Conservation (phyloP, 2,329 filamentous ascomycete genomes). For the Myriosclerotinia curreyana region DNA sequence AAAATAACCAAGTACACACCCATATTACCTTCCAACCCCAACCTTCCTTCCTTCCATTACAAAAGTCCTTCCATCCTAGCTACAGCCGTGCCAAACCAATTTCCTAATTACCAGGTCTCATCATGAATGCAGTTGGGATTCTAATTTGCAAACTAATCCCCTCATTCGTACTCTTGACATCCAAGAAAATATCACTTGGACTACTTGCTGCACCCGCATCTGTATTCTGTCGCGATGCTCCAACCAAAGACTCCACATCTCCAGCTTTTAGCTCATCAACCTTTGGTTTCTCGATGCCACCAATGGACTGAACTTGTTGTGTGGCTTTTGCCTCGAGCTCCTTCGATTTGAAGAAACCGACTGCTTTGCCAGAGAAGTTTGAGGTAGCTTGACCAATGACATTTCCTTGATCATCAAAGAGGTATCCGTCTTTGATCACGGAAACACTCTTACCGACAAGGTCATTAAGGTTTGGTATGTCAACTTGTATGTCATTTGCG, state of each 20-base stretch:
- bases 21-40: not conserved
- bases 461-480: constrained; percentile 14
- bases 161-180: constrained; percentile 23
- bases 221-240: not conserved
- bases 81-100: not conserved
- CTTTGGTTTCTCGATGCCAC: not conserved
- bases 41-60: not conserved
- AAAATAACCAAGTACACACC: not conserved
- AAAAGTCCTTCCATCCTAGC: not conserved
- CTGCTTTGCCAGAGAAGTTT: constrained; percentile 19
- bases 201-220: not conserved
- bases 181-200: constrained; percentile 23
- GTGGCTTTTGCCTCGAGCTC: constrained; percentile 18
- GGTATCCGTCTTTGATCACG: constrained; percentile 67
- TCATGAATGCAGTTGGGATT: constrained; percentile 22
- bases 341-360: constrained; percentile 19
- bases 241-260: not conserved
- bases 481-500: constrained; percentile 2
- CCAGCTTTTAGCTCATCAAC: not conserved
- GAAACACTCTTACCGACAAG: constrained; percentile 58
- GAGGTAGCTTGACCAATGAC: constrained; percentile 55
- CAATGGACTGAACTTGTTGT: constrained; percentile 9
- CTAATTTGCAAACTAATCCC: constrained; percentile 21
- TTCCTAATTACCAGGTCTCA: constrained; percentile 1
- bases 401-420: constrained; percentile 52